Conservation (phyloP, 2,329 filamentous ascomycete species). For the Talaromyces albobiverticillius region DNA sequence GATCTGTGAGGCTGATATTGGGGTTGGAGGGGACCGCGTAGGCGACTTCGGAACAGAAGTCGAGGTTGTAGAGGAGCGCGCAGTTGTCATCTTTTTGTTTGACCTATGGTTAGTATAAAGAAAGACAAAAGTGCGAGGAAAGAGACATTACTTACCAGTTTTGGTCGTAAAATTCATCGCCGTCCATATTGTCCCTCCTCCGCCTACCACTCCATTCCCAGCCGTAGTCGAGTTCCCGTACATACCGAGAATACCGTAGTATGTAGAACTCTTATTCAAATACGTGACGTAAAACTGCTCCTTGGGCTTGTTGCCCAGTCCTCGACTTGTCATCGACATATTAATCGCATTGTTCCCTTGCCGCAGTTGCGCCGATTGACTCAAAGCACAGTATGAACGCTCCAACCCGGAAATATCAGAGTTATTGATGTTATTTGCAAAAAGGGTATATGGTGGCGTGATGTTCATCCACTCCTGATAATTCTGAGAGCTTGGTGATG, state of each 20-base stretch:
- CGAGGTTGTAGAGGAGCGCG: slow-evolving; percentile 78
- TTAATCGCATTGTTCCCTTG: slow-evolving; percentile 59
- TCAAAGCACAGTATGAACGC: slow-evolving; percentile 79
- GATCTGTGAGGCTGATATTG: slow-evolving; percentile 57
- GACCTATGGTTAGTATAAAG: neutral
- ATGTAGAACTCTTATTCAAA: slow-evolving; percentile 68
- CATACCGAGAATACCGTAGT: slow-evolving; percentile 70
- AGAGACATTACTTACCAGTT: too few species aligned
- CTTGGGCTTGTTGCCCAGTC: slow-evolving; percentile 66
- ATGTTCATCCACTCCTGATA: slow-evolving; percentile 57
- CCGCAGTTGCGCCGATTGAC: slow-evolving; percentile 61
- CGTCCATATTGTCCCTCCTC: slow-evolving; percentile 74
- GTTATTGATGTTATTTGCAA: slow-evolving; percentile 63
- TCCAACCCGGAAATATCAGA: slow-evolving; percentile 65
- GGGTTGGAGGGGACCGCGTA: slow-evolving; percentile 87
- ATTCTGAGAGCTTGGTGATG: slow-evolving; percentile 45
- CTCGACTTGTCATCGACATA: slow-evolving; percentile 67
- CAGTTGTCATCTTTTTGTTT: slow-evolving; percentile 68
- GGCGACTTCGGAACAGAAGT: slow-evolving; percentile 82
- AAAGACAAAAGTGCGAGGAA: slow-evolving; percentile 7
- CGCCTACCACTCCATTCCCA: slow-evolving; percentile 57
- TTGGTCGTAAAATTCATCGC: slow-evolving; percentile 75
- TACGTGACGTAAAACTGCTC: slow-evolving; percentile 83
- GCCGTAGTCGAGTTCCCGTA: slow-evolving; percentile 54
- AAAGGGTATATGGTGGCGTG: slow-evolving; percentile 71